Evolutionary conservation across 768 basidiomycete genomes (phyloP), one percentile per base, ranked within the genome.

Genomic region (Termitomyces sp.): DNA sequence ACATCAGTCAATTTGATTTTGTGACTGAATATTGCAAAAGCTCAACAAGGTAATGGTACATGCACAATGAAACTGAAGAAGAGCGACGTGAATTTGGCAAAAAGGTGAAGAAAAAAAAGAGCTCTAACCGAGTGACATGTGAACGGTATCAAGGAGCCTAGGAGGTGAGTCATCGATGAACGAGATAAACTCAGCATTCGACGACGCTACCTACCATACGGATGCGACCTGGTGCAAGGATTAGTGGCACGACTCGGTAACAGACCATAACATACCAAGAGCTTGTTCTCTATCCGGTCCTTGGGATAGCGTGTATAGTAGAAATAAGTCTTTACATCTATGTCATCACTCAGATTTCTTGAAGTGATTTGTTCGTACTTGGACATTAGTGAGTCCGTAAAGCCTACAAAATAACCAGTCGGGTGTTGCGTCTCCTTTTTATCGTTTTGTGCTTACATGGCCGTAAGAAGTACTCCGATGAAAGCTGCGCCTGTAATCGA

Each of bases 21-120:
- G 41, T 26, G 4, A 13, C 2, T 41, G 18, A 9, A 9, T 5
- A 12, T 33, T 10, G 9, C 12, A 13, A 33, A 14, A 32, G 16
- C 30, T 52, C 23, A 10, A 66, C 72, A 41, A 78, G 67, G 61
- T 79, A 78, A 61, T 72, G 67, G 61, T 79, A 78, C 55, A 78
- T 71, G 56, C 68, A 65, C 48, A 68, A 55, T 4, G 70, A 66
- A 32, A 72, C 73, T 76, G 55, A 33, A 28, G 38, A 40, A n/a
- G 16, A n/a, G 8, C 49, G 10, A n/a, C 5, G n/a, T 46, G 16
- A 13, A 46, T 4, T 20, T 47, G 18, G 48, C 36, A 55, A 47
- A 38, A 47, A 32, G 35, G 20, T 33, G 6, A 41, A 30, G 18
- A 51, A 8, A 35, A 28, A 28, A 10, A 38, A 6, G 14, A 9